phyloP scores from a whole-genome alignment of 2,329 filamentous ascomycete species.

The Celoporthe dispersa region DNA sequence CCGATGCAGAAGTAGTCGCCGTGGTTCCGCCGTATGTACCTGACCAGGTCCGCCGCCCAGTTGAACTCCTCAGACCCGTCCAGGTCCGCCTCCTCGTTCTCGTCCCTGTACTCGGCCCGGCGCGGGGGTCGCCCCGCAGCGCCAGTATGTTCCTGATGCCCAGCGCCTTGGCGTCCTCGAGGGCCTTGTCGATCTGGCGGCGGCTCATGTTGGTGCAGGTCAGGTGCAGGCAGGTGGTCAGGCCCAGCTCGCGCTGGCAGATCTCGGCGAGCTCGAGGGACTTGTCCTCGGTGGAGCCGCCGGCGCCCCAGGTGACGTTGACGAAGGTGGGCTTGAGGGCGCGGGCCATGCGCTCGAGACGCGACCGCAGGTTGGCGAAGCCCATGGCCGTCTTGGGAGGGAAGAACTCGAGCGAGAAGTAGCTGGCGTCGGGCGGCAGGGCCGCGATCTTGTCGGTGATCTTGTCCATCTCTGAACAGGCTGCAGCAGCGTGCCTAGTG shows the following conservation, averaged over 20 bases:
- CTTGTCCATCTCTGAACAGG: constrained; percentile 69
- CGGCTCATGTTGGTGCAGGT: constrained; percentile 98
- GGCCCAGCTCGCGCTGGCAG: constrained; percentile 86
- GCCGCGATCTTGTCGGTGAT: constrained; percentile 95
- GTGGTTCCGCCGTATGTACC: constrained; percentile 82
- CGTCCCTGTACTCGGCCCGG: constrained; percentile 78
- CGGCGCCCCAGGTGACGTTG: constrained; percentile 97
- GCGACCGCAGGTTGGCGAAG: constrained; percentile 89
- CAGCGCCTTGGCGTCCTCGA: constrained; percentile 87
- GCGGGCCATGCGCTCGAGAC: constrained; percentile 92
- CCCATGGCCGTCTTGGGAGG: constrained; percentile 97
- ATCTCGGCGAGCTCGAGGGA: constrained; percentile 94
- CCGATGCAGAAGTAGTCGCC: constrained; percentile 97
- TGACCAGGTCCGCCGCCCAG: constrained; percentile 87
- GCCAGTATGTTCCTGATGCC: constrained; percentile 95
- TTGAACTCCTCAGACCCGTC: constrained; percentile 81
- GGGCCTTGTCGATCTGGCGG: constrained; percentile 80
- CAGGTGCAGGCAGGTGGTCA: constrained; percentile 94
- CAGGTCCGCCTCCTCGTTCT: constrained; percentile 63
- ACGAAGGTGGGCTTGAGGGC: constrained; percentile 92
- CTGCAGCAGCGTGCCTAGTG: not conserved
- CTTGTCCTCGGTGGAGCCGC: constrained; percentile 87
- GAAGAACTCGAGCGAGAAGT: constrained; percentile 99
- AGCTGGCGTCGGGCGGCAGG: constrained; percentile 77
- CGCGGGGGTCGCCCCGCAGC: constrained; percentile 89